phyloP scores from a whole-genome alignment of 306 rosid genomes.

The Oemleria cerasiformis region DNA sequence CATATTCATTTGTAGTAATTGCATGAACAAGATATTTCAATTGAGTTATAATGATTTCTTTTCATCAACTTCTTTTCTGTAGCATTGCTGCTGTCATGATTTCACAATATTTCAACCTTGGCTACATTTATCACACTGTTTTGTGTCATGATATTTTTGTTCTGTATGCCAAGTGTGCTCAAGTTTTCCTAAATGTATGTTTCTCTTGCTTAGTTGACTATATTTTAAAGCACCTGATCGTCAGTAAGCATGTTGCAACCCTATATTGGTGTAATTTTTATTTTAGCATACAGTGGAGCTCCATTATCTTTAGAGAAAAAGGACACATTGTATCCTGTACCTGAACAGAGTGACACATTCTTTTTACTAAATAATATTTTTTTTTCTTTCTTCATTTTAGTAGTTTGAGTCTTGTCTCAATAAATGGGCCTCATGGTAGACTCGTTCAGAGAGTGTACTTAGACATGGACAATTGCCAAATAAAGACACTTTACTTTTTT shows the following conservation, averaged over 20 bases:
- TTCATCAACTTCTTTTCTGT: neutral
- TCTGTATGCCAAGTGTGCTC: neutral
- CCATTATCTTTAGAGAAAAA: neutral
- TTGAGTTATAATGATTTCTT: neutral
- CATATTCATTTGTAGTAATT: constrained; percentile 2
- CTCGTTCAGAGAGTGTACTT: neutral
- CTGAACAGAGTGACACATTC: neutral
- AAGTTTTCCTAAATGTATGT: neutral
- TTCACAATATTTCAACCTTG: neutral
- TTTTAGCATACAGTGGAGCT: neutral
- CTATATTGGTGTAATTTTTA: neutral
- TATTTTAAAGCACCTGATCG: neutral
- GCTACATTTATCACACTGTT: neutral
- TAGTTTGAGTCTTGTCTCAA: neutral
- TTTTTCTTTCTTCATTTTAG: neutral
- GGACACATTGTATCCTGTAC: neutral
- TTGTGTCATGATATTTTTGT: neutral
- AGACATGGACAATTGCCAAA: neutral
- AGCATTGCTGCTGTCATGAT: neutral
- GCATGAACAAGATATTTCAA: neutral
- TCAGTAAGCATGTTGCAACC: neutral
- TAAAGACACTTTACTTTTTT: neutral
- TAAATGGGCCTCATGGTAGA: neutral
- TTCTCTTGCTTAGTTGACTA: neutral
- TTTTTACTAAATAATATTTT: neutral